Conservation (phyloP, 495 filamentous ascomycete species). For the Penicillium subrubescens region DNA sequence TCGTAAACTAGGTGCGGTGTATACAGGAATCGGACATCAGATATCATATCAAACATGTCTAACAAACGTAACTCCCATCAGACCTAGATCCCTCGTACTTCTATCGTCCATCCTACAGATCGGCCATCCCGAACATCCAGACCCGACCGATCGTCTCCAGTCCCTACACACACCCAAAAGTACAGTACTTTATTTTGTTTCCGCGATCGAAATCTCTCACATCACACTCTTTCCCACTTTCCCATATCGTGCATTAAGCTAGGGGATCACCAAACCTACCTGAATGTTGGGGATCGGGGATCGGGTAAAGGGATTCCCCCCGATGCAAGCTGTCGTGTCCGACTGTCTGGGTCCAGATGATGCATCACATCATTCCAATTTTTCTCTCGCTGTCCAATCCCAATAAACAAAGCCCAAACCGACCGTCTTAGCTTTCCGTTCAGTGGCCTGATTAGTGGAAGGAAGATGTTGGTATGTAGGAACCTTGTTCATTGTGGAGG, state of each 20-base stretch:
- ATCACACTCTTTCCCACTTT: constrained; percentile 2
- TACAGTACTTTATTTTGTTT: not conserved
- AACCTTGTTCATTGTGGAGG: constrained; percentile 12
- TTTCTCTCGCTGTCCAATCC: constrained; percentile 6
- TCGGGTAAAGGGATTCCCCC: constrained; percentile 26
- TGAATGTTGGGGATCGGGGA: constrained; percentile 4
- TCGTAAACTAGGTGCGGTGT: not conserved
- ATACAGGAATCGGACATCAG: not conserved
- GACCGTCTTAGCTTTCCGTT: constrained; percentile 11
- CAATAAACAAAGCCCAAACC: not conserved
- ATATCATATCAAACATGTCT: not conserved
- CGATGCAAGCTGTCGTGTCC: constrained; percentile 29
- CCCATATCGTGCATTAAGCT: constrained; percentile 25
- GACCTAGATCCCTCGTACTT: not conserved
- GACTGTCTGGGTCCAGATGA: constrained; percentile 15
- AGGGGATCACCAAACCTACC: constrained; percentile 14
- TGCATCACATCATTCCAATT: constrained; percentile 24
- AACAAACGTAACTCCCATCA: not conserved
- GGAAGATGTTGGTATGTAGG: constrained; percentile 27
- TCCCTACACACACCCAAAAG: not conserved
- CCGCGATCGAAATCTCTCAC: constrained; percentile 15
- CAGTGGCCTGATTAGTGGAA: not conserved
- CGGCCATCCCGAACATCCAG: not conserved
- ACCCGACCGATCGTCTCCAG: constrained; percentile 12
- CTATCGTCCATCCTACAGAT: constrained; percentile 12